Evolutionary conservation across 306 rosid species (phyloP), one percentile per base, ranked within the genome.

Genomic region (Corylus avellana): DNA sequence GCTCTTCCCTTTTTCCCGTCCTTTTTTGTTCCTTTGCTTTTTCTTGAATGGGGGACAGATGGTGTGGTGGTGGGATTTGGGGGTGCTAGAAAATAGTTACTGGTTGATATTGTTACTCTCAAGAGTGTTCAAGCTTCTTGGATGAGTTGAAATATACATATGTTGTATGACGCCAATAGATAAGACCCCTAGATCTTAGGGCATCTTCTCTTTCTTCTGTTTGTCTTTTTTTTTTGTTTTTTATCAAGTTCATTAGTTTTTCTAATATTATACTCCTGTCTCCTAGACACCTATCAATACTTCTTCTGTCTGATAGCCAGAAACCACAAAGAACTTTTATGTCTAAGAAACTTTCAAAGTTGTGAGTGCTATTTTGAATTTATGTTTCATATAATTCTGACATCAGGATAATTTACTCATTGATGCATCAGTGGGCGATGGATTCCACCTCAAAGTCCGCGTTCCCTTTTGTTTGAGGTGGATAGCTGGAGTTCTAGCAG

Each of bases 341-440:
- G 83, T 64, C 57, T n/a, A 56, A 70, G 77, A 75, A 72, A 75
- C 83, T 86, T 87, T 85, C 71, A 82, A 78, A 79, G 73, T 80
- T 78, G 62, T 71, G 48, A 81, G 76, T 82, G 76, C 77, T 87
- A 80, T 85, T 87, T 89, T 91, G 84, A 88, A 87, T 87, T 88
- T 81, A 77, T 75, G 82, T 87, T 87, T 90, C 80, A 76, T 89
- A 91, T 61, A 81, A 88, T 85, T 92, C 97, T 95, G 97, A 93
- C 92, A 54, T 91, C 95, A 84, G 93, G 92, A 78, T 90, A 79
- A 86, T 91, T 92, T 92, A 79, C 89, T 95, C 92, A 86, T 92
- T 92, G 89, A 87, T 92, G 90, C 94, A 91, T 95, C 98, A 95
- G 98, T 86, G 98, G 96, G 79, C 94, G 92, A 86, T 91, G 95